These are phyloP conservation scores for Lindgomyces ingoldianus DNA, from an alignment of 495 filamentous ascomycete genomes.

Conservation along the genomic window DNA sequence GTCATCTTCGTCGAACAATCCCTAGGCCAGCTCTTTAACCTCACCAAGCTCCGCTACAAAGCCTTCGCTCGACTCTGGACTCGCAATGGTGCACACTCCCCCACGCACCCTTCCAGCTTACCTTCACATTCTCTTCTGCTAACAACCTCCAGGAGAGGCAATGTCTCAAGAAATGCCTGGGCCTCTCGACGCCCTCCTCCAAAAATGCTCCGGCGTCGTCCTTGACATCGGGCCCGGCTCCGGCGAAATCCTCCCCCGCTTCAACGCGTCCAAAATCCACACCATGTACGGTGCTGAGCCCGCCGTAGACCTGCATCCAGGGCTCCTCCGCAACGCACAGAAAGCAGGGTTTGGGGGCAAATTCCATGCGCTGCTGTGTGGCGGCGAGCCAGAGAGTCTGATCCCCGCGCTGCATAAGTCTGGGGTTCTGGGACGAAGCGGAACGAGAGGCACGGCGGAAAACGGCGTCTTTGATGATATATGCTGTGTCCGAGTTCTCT, in stretches of 20 bases:
- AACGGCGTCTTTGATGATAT: constrained; percentile 45
- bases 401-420: constrained; percentile 38
- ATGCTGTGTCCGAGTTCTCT: constrained; percentile 46
- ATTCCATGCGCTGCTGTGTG: constrained; percentile 43
- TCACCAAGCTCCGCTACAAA: constrained; percentile 20
- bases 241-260: constrained; percentile 38
- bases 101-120: neutral
- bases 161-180: constrained; percentile 39
- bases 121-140: neutral
- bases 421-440: constrained; percentile 33
- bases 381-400: constrained; percentile 42
- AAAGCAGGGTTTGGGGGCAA: constrained; percentile 41
- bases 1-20: constrained; percentile 16
- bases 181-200: constrained; percentile 27
- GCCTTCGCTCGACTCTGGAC: constrained; percentile 36
- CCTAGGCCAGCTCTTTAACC: constrained; percentile 26
- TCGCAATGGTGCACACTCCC: constrained; percentile 16
- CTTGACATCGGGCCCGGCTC: constrained; percentile 49
- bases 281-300: constrained; percentile 48
- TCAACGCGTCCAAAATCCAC: constrained; percentile 28
- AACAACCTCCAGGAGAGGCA: constrained; percentile 16
- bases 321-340: constrained; percentile 34
- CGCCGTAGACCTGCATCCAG: constrained; percentile 39
- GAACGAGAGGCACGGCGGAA: constrained; percentile 13
- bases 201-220: constrained; percentile 31